Evolutionary conservation across 495 filamentous ascomycete genomes (phyloP).

Genomic region (Xanthoparmelia taractica): DNA sequence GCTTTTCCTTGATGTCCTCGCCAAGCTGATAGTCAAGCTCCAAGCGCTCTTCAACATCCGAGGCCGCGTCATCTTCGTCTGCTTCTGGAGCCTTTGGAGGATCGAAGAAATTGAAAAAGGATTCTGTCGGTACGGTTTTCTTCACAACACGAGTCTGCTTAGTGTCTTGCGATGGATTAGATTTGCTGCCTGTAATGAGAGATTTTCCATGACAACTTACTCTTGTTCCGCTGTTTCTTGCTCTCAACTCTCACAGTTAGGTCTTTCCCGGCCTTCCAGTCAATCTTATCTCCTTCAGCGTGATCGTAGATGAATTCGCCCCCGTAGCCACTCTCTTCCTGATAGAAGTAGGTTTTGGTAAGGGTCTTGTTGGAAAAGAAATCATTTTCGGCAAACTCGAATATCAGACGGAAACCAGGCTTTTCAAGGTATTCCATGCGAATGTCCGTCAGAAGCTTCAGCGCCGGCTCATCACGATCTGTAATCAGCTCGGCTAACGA

Average conservation of each 20-base stretch:
- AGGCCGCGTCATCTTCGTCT: conserved; percentile 67
- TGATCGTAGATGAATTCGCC: conserved; percentile 99
- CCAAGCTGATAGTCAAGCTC: conserved; percentile 99
- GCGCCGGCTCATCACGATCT: conserved; percentile 86
- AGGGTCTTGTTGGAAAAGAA: conserved; percentile 96
- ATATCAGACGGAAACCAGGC: conserved; percentile 95
- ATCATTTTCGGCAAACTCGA: conserved; percentile 90
- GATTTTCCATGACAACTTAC: conserved; percentile 46
- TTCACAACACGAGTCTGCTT: conserved; percentile 98
- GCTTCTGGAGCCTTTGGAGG: conserved; percentile 79
- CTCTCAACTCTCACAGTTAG: conserved; percentile 90
- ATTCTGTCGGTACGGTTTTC: conserved; percentile 96
- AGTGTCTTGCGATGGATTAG: conserved; percentile 55
- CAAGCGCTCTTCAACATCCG: conserved; percentile 93
- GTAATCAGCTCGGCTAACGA: conserved; percentile 97
- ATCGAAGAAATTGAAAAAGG: conserved; percentile 99
- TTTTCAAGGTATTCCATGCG: conserved; percentile 98
- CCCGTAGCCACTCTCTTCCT: conserved; percentile 95
- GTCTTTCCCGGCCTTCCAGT: conserved; percentile 91
- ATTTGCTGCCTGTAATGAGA: not conserved
- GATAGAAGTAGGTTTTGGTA: conserved; percentile 98
- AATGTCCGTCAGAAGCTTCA: conserved; percentile 87
- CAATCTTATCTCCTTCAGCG: conserved; percentile 93
- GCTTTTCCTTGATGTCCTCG: conserved; percentile 99
- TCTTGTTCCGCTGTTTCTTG: conserved; percentile 99